A percentile compares a stretch with the other conserved stretches of the same genome.
Conservation (phyloP, 2,329 filamentous ascomycete genomes). For the Fusarium sp. region DNA sequence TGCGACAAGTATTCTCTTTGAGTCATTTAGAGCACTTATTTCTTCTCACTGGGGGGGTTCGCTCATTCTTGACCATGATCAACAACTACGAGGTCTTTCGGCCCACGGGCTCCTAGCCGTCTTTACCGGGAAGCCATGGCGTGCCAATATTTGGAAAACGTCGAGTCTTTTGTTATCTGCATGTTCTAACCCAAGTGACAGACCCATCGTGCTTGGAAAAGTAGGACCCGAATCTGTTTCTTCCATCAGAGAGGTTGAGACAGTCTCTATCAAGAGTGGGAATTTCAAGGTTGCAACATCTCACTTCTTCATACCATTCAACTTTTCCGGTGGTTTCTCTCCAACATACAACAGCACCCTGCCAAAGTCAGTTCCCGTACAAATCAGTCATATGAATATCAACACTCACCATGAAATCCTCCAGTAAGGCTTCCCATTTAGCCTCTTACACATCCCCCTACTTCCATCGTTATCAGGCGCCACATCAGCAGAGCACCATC, state of each 20-base stretch:
- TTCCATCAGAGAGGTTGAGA: too few species aligned
- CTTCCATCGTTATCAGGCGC: slow-evolving; percentile 69
- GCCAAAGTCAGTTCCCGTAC: neutral
- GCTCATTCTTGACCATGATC: neutral
- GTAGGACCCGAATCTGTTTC: too few species aligned
- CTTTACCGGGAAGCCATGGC: neutral
- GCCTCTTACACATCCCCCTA: slow-evolving; percentile 68
- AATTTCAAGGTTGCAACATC: too few species aligned
- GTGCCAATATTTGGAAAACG: neutral
- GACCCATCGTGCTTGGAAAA: too few species aligned
- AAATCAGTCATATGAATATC: neutral
- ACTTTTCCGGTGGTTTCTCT: slow-evolving; percentile 6
- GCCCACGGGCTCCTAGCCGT: neutral
- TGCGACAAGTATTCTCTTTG: neutral
- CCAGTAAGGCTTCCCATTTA: slow-evolving; percentile 68
- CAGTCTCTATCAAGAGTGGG: too few species aligned
- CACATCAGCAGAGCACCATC: slow-evolving; percentile 72
- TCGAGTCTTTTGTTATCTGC: too few species aligned
- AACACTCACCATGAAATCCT: slow-evolving; percentile 66
- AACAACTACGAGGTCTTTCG: neutral
- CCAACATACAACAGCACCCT: slow-evolving; percentile 37
- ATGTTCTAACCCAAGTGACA: too few species aligned
- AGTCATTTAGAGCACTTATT: neutral
- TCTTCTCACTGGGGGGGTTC: neutral
- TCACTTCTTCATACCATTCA: slow-evolving; percentile 2